phyloP scores from a whole-genome alignment of 1,284 basidiomycete species.

The Ganoderma lucidum region DNA sequence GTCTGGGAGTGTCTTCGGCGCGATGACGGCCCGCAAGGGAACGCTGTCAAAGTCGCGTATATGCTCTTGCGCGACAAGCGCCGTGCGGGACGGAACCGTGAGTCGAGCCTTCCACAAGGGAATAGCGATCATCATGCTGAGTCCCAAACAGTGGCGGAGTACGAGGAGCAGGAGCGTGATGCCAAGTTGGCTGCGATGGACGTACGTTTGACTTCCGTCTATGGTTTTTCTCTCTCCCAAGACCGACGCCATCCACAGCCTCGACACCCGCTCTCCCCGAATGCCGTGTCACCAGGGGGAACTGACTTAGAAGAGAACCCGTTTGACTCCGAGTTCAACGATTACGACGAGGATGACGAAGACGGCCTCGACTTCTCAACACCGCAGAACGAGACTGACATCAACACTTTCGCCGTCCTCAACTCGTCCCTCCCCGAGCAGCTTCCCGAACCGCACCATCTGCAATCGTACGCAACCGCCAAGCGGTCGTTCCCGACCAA shows the following conservation, averaged over 20 bases:
- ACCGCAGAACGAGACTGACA: constrained; percentile 53
- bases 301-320: constrained; percentile 73
- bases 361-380: constrained; percentile 70
- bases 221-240: neutral
- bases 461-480: constrained; percentile 71
- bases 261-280: constrained; percentile 58
- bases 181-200: constrained; percentile 82
- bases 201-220: constrained; percentile 50
- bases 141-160: constrained; percentile 66
- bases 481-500: constrained; percentile 58
- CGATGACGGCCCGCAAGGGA: constrained; percentile 86
- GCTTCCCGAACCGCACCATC: constrained; percentile 58
- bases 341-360: constrained; percentile 67
- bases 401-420: constrained; percentile 84
- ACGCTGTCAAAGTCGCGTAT: constrained; percentile 97
- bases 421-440: constrained; percentile 81
- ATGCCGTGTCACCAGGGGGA: constrained; percentile 64
- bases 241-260: constrained; percentile 53
- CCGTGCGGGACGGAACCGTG: constrained; percentile 83
- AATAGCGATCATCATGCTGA: constrained; percentile 25
- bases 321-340: constrained; percentile 75
- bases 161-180: constrained; percentile 84
- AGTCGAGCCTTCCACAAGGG: constrained; percentile 39
- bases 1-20: constrained; percentile 86
- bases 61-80: constrained; percentile 92